Evolutionary conservation across 2,329 filamentous ascomycete genomes (phyloP).

Genomic region (Elsinoe batatas): DNA sequence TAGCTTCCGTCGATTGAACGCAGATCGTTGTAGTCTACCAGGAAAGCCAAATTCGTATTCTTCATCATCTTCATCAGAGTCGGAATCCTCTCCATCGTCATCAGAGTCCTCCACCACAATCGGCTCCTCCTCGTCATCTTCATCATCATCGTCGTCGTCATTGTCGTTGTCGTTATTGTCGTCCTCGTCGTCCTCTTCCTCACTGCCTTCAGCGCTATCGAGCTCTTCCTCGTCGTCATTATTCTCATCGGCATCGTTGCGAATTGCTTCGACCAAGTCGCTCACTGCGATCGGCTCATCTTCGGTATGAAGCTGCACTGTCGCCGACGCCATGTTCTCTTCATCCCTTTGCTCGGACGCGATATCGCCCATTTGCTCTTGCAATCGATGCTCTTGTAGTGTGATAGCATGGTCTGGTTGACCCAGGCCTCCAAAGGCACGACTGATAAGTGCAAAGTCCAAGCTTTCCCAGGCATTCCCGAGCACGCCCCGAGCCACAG

Average conservation of each 20-base stretch:
- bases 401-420: slow-evolving; percentile 31
- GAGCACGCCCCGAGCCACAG: slow-evolving; percentile 49
- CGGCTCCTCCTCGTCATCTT: slow-evolving; percentile 18
- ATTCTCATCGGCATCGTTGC: slow-evolving; percentile 5
- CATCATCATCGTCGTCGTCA: slow-evolving; percentile 15
- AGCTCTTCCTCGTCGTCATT: slow-evolving; percentile 13
- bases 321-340: slow-evolving; percentile 22
- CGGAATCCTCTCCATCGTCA: slow-evolving; percentile 21
- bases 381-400: slow-evolving; percentile 33
- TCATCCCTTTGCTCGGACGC: slow-evolving; percentile 29
- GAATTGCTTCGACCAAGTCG: slow-evolving; percentile 17
- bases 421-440: slow-evolving; percentile 52
- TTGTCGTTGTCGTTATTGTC: slow-evolving; percentile 18
- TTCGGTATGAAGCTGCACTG: slow-evolving; percentile 26
- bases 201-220: slow-evolving; percentile 15
- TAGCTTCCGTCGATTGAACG: slow-evolving; percentile 38
- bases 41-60: slow-evolving; percentile 25
- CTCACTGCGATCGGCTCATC: slow-evolving; percentile 13
- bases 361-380: slow-evolving; percentile 37
- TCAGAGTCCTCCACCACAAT: neutral
- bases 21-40: slow-evolving; percentile 36
- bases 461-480: slow-evolving; percentile 47
- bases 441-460: slow-evolving; percentile 48
- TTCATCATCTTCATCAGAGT: slow-evolving; percentile 24
- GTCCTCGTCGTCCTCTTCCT: slow-evolving; percentile 15